A percentile compares a stretch with the other conserved stretches of the same genome.
phyloP scores from a whole-genome alignment of 805 yeast species.

The Metschnikowia arizonensis region DNA sequence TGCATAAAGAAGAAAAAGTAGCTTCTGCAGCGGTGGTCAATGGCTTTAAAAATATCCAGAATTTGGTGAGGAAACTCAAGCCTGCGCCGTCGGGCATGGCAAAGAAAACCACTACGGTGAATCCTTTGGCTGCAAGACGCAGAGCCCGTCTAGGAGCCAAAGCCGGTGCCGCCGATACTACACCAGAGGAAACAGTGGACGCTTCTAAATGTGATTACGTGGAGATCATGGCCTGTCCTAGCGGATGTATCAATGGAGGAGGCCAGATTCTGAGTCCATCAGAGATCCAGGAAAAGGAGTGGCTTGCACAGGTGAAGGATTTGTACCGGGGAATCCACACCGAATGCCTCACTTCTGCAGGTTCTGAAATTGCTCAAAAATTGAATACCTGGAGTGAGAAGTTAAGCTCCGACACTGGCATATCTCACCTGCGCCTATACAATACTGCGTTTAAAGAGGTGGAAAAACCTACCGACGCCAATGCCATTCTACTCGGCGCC shows the following conservation, averaged over 20 bases:
- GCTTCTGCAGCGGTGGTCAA: slow-evolving; percentile 66
- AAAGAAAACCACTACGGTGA: slow-evolving; percentile 18
- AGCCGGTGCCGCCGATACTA: slow-evolving; percentile 6
- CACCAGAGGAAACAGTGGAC: slow-evolving; percentile 43
- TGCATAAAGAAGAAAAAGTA: slow-evolving; percentile 34
- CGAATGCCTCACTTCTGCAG: background rate
- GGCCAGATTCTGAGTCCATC: slow-evolving; percentile 67
- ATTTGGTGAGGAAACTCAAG: slow-evolving; percentile 78
- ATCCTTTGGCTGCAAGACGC: slow-evolving; percentile 43
- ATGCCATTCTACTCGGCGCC: slow-evolving; percentile 47
- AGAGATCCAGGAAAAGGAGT: slow-evolving; percentile 37
- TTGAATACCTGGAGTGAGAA: slow-evolving; percentile 31
- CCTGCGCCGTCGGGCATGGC: slow-evolving; percentile 24
- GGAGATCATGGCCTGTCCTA: slow-evolving; percentile 98
- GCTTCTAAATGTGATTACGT: slow-evolving; percentile 72
- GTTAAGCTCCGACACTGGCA: slow-evolving; percentile 28
- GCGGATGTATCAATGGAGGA: slow-evolving; percentile 96
- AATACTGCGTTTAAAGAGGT: slow-evolving; percentile 48
- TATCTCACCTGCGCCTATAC: slow-evolving; percentile 36
- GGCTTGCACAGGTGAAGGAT: slow-evolving; percentile 38
- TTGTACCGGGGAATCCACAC: slow-evolving; percentile 32
- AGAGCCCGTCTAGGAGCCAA: slow-evolving; percentile 32
- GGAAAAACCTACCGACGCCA: slow-evolving; percentile 48
- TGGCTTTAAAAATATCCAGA: slow-evolving; percentile 93
- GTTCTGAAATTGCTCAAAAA: slow-evolving; percentile 13